Evolutionary conservation across 495 filamentous ascomycete genomes (phyloP), one percentile per base, ranked within the genome.

Genomic region (Delitschia confertaspora): DNA sequence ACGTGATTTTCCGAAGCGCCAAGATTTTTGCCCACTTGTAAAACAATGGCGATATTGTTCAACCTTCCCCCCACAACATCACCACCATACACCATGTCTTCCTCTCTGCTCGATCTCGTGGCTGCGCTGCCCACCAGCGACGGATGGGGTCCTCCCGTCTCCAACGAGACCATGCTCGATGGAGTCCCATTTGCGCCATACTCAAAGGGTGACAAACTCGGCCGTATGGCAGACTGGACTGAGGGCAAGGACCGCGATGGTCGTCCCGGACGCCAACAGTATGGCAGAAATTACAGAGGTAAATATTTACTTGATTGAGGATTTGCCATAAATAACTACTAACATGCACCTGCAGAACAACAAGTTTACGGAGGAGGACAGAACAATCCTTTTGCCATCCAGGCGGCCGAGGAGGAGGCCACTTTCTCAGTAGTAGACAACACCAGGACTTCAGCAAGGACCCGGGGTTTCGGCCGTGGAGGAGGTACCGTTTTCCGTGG

Each of bases 221-320:
- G 93, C 40, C 87, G 91, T 53, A 98, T 98, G 91, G 91, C 91
- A 14, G 91, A 98, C 67, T 98, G 93, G 93, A 93, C 88, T n/a
- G 91, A 95, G 52, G 78, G 83, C 52, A 95, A 95, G 68, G 88
- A 93, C 50, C 68, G 74, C 10, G 76, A 77, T 11, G 72, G 88
- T 34, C 80, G 80, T 33, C 83, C 86, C 36, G 68, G 91, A 57
- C 80, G 85, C 58, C 82, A 85, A 47, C 95, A 93, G 63, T 88
- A 91, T 61, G 86, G 88, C 62, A 70, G 88, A 36, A 88, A 87
- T 60, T 95, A 82, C 65, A 82, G 91, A 74, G 91, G 88, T 93
- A 63, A 42, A 69, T 25, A 48, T 21, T 56, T 32, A 21, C 30
- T 23, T 26, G 35, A 20, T 23, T 16, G 35, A 8, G 4, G 20